Conservation (phyloP, 257 asterid species). For the Cordia subcordata region DNA sequence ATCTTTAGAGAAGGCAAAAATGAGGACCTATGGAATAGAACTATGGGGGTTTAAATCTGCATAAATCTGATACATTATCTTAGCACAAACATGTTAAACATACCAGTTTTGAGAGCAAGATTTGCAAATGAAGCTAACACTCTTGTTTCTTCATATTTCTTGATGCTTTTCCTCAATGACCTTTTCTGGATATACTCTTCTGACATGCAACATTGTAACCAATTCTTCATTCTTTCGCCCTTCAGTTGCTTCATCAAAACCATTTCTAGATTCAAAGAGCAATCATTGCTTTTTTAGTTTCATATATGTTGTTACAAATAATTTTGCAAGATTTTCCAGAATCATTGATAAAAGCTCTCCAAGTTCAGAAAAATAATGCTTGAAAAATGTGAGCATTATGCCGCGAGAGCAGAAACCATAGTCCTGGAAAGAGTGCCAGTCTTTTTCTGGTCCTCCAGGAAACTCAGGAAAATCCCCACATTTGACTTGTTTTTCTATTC, state of each 20-base stretch:
- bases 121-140: slow-evolving; percentile 28
- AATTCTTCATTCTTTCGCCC: slow-evolving; percentile 53
- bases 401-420: too few relatives aligned
- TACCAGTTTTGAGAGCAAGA: slow-evolving; percentile 33
- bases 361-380: too few relatives aligned
- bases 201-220: slow-evolving; percentile 71
- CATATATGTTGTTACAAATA: neutral
- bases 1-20: too few relatives aligned
- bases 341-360: neutral
- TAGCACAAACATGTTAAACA: neutral
- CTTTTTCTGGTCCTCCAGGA: neutral
- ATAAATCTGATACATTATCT: neutral
- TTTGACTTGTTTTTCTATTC: neutral
- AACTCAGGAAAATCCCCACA: neutral
- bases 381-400: too few relatives aligned
- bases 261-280: slow-evolving; percentile 21
- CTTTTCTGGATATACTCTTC: slow-evolving; percentile 26
- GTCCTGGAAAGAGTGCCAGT: neutral
- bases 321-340: neutral
- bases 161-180: slow-evolving; percentile 26
- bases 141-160: slow-evolving; percentile 9
- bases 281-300: neutral
- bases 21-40: too few relatives aligned
- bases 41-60: too few relatives aligned
- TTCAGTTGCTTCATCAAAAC: slow-evolving; percentile 19